A percentile compares a stretch with the other conserved stretches of the same genome.
phyloP scores from a whole-genome alignment of 306 rosid species.

The Cajanus cajan region DNA sequence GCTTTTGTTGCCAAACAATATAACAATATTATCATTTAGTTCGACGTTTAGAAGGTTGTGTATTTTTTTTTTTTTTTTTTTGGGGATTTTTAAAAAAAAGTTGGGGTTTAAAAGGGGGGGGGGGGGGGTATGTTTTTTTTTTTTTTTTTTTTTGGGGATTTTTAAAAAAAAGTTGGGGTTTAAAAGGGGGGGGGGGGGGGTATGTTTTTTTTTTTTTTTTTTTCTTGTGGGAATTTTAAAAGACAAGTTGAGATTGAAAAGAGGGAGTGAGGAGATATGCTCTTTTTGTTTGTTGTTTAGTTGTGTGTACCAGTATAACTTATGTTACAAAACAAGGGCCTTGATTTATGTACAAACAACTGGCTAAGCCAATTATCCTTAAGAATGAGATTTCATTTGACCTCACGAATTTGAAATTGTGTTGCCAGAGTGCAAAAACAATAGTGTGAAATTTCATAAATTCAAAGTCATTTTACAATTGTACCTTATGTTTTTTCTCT shows the following conservation, averaged over 20 bases:
- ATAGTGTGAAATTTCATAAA: neutral
- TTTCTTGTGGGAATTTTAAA: neutral
- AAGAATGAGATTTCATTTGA: neutral
- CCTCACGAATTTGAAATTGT: neutral
- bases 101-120: conserved; percentile 13
- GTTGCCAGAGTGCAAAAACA: neutral
- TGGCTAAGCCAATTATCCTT: neutral
- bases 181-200: neutral
- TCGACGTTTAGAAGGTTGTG: conserved; percentile 21
- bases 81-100: neutral
- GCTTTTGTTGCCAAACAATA: neutral
- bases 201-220: conserved; percentile 2
- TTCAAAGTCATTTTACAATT: neutral
- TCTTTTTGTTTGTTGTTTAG: neutral
- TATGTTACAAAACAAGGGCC: conserved; percentile 11
- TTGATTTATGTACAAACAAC: neutral
- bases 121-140: conserved; percentile 3
- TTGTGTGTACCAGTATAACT: conserved; percentile 19
- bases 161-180: neutral
- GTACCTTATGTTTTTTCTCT: no score
- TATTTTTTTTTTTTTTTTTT: neutral
- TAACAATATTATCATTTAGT: conserved; percentile 29
- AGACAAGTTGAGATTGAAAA: neutral
- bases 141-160: neutral
- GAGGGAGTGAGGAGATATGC: neutral